Evolutionary conservation across 169 alveolate species (phyloP).

Genomic region (Prorocentrum cordatum): DNA sequence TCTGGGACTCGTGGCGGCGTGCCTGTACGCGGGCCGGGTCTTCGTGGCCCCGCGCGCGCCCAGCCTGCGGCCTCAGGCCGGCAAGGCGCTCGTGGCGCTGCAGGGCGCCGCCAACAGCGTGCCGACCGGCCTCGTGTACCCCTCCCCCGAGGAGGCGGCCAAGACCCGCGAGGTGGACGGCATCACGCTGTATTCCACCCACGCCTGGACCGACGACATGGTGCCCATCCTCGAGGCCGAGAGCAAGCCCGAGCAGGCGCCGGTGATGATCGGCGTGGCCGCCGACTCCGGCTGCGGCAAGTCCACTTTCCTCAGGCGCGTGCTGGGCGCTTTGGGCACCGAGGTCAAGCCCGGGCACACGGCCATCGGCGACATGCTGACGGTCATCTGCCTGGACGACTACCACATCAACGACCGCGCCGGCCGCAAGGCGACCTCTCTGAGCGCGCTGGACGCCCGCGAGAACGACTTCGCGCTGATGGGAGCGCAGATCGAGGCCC

Average conservation of each 20-base stretch:
- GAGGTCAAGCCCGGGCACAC: slow-evolving; percentile 58
- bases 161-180: slow-evolving; percentile 10
- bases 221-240: slow-evolving; percentile 5
- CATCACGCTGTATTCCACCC: slow-evolving; percentile 47
- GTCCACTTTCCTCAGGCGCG: slow-evolving; percentile 54
- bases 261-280: slow-evolving; percentile 42
- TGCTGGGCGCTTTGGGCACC: slow-evolving; percentile 48
- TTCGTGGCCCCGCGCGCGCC: no score
- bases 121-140: slow-evolving; percentile 56
- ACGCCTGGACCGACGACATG: slow-evolving; percentile 56
- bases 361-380: slow-evolving; percentile 55
- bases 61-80: no score
- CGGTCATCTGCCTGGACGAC: slow-evolving; percentile 52
- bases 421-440: slow-evolving; percentile 54
- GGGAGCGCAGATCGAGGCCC: slow-evolving; percentile 65
- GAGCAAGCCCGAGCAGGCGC: not conserved
- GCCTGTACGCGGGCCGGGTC: no score
- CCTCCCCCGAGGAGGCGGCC: slow-evolving; percentile 30
- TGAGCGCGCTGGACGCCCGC: slow-evolving; percentile 44
- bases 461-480: slow-evolving; percentile 52
- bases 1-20: no score
- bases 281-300: slow-evolving; percentile 66
- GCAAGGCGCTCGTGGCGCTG: no score
- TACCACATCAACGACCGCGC: slow-evolving; percentile 68
- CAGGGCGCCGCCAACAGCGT: slow-evolving; percentile 39